Base-by-base conservation (phyloP, 257 asterid genomes). In the Salvia rosmarinus region DNA sequence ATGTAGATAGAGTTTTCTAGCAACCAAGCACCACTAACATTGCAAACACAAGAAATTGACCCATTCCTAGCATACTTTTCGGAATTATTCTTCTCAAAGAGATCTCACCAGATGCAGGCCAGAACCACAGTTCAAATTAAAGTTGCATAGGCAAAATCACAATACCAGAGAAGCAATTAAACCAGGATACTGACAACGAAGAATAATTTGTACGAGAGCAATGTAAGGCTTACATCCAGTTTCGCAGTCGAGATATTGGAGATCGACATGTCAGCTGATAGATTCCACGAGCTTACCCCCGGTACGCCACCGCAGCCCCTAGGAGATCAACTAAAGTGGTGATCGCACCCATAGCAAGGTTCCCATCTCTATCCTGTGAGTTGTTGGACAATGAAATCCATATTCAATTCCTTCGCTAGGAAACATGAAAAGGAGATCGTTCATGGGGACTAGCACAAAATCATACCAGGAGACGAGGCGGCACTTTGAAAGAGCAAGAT, bases 191-290 rank as follows among this genome's bases (percentile, higher is more conserved):
- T 25, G 3, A 25, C 30, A 25, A 25, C 30, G 30, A 25, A 25
- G 30, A 25, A 25, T 25, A 40, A 21, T 35, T 43, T 16, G 13
- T 1, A 16, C 30, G 9, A 30, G 55, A 46, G 5, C 52, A 21
- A 58, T 7, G 0, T 2, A 37, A 44, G 19, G 61, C 89, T 84
- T 82, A 88, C 97, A 79, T 84, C 78, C 52, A 74, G 64, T 76
- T 86, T 89, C 1, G 96, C 97, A 71, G 83, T 23, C 7, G 97
- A 89, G 59, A 87, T 72, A 30, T 64, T 75, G 70, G 85, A 82
- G 65, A 91, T 86, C 0, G 97, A 89, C 90, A 91, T 89, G 80
- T 91, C 95, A 20, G 84, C 90, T 0, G 97, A 89, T 5, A 91
- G 90, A 57, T 77, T 82, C 89, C 80, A 81, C 0, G 96, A 85